Conservation (phyloP, 164 flowering plant genomes). For the Taxillus chinensis region DNA sequence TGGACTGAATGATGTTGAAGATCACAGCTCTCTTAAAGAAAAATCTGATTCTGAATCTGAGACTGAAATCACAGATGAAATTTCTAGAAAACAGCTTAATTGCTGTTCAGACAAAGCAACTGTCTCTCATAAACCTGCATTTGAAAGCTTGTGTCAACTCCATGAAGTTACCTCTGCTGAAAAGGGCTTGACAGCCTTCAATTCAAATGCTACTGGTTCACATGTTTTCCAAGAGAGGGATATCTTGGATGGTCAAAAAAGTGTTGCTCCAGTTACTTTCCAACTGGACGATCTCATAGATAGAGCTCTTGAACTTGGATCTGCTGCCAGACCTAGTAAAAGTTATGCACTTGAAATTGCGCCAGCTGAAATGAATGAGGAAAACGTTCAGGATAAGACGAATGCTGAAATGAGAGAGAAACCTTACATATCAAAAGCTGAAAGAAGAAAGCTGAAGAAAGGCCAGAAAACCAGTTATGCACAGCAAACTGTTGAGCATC, state of each 20-base stretch:
- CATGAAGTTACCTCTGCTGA: slow-evolving; percentile 11
- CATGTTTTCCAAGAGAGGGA: slow-evolving; percentile 13
- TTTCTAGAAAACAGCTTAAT: slow-evolving; percentile 8
- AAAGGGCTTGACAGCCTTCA: slow-evolving; percentile 8
- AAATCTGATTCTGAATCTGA: slow-evolving; percentile 38
- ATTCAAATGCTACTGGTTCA: slow-evolving; percentile 2
- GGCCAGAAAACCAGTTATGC: slow-evolving; percentile 34
- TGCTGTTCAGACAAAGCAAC: slow-evolving; percentile 9
- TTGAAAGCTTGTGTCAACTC: slow-evolving; percentile 5
- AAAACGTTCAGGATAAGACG: slow-evolving; percentile 27
- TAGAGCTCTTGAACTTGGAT: slow-evolving; percentile 82
- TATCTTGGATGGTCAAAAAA: slow-evolving; percentile 11
- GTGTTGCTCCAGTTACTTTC: slow-evolving; percentile 21
- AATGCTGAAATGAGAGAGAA: slow-evolving; percentile 40
- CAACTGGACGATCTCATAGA: slow-evolving; percentile 85
- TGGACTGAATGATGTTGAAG: slow-evolving; percentile 39
- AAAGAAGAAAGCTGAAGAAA: slow-evolving; percentile 76
- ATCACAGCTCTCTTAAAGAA: slow-evolving; percentile 28
- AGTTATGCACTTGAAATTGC: slow-evolving; percentile 26
- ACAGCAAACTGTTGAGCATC: slow-evolving; percentile 15
- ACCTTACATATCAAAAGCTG: slow-evolving; percentile 81
- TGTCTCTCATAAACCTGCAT: slow-evolving; percentile 7
- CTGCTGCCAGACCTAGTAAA: slow-evolving; percentile 33
- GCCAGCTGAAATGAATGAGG: slow-evolving; percentile 23
- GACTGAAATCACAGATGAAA: slow-evolving; percentile 24